phyloP scores from a whole-genome alignment of 1,139 yeast genomes.

The Geotrichum aggregatum region DNA sequence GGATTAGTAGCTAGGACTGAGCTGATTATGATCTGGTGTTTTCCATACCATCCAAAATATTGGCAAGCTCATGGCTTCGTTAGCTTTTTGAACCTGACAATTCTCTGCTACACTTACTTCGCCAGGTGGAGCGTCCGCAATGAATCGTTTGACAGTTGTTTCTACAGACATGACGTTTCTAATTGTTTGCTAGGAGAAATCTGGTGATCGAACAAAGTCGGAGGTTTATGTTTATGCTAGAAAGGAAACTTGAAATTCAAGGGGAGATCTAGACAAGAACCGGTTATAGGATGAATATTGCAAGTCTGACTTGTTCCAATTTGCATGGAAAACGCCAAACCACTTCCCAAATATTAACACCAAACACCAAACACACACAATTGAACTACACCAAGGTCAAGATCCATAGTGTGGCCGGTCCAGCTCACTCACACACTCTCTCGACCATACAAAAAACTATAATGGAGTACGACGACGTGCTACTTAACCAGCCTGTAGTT shows the following conservation, averaged over 20 bases:
- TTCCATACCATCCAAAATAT: conserved; percentile 30
- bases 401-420: too few species aligned
- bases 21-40: not conserved
- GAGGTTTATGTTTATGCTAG: too few species aligned
- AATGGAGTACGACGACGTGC: conserved; percentile 38
- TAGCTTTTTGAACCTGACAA: conserved; percentile 25
- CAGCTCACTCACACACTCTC: too few species aligned
- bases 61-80: conserved; percentile 26
- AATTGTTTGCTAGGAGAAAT: too few species aligned
- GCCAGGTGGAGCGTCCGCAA: conserved; percentile 54
- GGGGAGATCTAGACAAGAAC: too few species aligned
- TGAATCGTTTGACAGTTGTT: conserved; percentile 38
- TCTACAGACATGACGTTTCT: conserved; percentile 29
- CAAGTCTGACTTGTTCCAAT: too few species aligned
- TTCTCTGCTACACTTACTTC: conserved; percentile 36
- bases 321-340: conserved; percentile 2
- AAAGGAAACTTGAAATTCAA: too few species aligned
- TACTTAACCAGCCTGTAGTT: conserved; percentile 80
- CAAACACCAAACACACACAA: not conserved
- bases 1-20: not conserved
- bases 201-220: too few species aligned
- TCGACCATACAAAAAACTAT: too few species aligned
- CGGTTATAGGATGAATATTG: too few species aligned
- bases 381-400: too few species aligned
- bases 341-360: not conserved